These are phyloP conservation scores for Sanguinoderma infundibulare DNA, from an alignment of 1,284 basidiomycete genomes.

Conservation along the genomic window DNA sequence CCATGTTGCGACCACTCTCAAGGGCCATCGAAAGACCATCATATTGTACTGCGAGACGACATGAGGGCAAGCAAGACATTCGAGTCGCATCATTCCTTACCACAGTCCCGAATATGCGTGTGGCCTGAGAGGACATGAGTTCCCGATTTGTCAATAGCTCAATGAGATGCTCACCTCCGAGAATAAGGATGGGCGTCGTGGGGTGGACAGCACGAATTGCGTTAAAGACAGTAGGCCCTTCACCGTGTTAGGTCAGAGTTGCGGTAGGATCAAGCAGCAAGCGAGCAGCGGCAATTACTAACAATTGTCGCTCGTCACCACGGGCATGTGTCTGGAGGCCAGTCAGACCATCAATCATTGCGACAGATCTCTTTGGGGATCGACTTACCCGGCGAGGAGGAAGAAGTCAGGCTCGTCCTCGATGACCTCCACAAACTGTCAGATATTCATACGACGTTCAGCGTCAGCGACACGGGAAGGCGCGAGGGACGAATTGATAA, in stretches of 20 bases:
- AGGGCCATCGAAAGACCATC: slow-evolving; percentile 72
- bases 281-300: slow-evolving; percentile 27
- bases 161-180: slow-evolving; percentile 56
- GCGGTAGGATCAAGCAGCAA: slow-evolving; percentile 12
- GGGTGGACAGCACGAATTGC: slow-evolving; percentile 77
- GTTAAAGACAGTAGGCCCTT: slow-evolving; percentile 74
- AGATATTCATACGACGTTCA: too few relatives aligned
- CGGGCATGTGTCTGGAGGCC: slow-evolving; percentile 80
- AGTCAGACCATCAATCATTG: too few relatives aligned
- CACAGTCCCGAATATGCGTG: slow-evolving; percentile 80
- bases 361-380: too few relatives aligned
- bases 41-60: slow-evolving; percentile 45
- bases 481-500: background rate
- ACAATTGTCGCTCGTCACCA: slow-evolving; percentile 62
- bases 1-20: slow-evolving; percentile 87
- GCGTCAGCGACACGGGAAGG: background rate
- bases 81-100: slow-evolving; percentile 37
- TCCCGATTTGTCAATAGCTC: too few relatives aligned
- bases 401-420: slow-evolving; percentile 84
- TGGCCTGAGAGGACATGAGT: slow-evolving; percentile 53
- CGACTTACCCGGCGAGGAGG: slow-evolving; percentile 64
- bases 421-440: slow-evolving; percentile 78
- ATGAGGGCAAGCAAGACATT: background rate
- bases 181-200: slow-evolving; percentile 76
- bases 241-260: slow-evolving; percentile 18